Evolutionary conservation across 2,329 filamentous ascomycete species (phyloP).

Genomic region (Arthrobotrys sphaeroides): DNA sequence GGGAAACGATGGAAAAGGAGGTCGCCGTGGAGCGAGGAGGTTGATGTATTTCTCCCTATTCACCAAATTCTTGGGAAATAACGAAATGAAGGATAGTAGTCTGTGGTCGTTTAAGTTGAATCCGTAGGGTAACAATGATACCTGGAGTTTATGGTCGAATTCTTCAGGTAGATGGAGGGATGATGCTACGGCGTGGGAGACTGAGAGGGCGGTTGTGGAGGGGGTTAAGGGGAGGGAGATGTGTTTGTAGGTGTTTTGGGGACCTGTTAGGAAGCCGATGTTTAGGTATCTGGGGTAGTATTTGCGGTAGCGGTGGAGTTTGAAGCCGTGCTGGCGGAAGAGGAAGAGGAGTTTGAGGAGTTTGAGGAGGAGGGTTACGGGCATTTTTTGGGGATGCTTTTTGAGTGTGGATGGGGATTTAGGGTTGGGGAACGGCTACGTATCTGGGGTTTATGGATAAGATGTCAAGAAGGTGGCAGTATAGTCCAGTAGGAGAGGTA

Average conservation of each 20-base stretch:
- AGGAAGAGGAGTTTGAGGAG: conserved; percentile 17
- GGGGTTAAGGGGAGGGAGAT: conserved; percentile 9
- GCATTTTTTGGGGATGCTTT: no score
- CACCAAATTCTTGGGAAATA: background rate
- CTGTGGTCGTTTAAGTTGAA: conserved; percentile 24
- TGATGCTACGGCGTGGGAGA: background rate
- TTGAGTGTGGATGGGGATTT: no score
- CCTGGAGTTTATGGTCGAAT: conserved; percentile 3
- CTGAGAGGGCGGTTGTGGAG: background rate
- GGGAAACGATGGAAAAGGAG: background rate
- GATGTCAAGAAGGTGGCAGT: no score
- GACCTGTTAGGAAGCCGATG: conserved; percentile 19
- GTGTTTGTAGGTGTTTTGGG: background rate
- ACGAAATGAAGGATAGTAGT: background rate
- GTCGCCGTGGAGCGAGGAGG: background rate
- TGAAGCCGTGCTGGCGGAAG: background rate
- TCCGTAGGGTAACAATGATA: conserved; percentile 23
- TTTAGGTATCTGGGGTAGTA: conserved; percentile 19
- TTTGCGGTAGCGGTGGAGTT: background rate
- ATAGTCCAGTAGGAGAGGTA: no score
- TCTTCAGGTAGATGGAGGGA: background rate
- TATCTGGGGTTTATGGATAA: no score
- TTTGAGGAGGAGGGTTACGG: conserved; percentile 1
- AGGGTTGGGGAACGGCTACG: no score
- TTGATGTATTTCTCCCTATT: background rate